These are phyloP conservation scores for Leishmania tropica DNA, from an alignment of 208 protist species.

Conservation along the genomic window DNA sequence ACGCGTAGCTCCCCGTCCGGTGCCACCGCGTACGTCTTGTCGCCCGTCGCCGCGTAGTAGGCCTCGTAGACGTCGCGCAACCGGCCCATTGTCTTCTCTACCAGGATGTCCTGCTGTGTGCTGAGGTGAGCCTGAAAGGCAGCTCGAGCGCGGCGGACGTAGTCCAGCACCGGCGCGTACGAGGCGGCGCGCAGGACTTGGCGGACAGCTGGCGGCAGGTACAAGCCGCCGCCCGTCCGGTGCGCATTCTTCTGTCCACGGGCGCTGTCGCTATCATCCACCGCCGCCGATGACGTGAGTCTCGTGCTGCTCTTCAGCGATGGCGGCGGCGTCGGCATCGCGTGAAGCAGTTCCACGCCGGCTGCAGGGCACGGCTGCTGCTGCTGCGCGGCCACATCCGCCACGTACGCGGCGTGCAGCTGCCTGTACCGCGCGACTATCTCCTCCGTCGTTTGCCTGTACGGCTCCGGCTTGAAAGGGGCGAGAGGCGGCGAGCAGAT, in stretches of 20 bases:
- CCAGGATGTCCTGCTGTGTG: constrained; percentile 31
- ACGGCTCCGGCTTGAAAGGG: constrained; percentile 15
- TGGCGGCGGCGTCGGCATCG: constrained; percentile 1
- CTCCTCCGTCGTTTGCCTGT: constrained; percentile 13
- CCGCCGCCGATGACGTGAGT: not conserved
- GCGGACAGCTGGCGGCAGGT: constrained; percentile 43
- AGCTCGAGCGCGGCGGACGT: constrained; percentile 38
- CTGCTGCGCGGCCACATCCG: constrained; percentile 28
- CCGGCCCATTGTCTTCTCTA: constrained; percentile 29
- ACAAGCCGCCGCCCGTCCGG: constrained; percentile 5
- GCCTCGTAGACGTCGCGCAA: constrained; percentile 37
- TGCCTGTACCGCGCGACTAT: constrained; percentile 22
- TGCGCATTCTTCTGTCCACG: constrained; percentile 3
- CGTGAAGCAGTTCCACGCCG: not conserved
- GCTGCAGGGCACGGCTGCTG: not conserved
- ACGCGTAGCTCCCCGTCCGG: constrained; percentile 34
- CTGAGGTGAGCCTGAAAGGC: constrained; percentile 42
- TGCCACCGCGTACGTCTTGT: constrained; percentile 25
- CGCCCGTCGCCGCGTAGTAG: constrained; percentile 27
- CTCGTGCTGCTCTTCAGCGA: constrained; percentile 6
- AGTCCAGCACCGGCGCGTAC: constrained; percentile 58
- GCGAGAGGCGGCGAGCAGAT: not conserved
- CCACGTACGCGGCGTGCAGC: constrained; percentile 28
- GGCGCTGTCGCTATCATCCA: not conserved
- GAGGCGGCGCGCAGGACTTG: constrained; percentile 51